These are phyloP conservation scores for Ophiostoma triangulosporum DNA, from an alignment of 2,329 filamentous ascomycete genomes.

Conservation along the genomic window DNA sequence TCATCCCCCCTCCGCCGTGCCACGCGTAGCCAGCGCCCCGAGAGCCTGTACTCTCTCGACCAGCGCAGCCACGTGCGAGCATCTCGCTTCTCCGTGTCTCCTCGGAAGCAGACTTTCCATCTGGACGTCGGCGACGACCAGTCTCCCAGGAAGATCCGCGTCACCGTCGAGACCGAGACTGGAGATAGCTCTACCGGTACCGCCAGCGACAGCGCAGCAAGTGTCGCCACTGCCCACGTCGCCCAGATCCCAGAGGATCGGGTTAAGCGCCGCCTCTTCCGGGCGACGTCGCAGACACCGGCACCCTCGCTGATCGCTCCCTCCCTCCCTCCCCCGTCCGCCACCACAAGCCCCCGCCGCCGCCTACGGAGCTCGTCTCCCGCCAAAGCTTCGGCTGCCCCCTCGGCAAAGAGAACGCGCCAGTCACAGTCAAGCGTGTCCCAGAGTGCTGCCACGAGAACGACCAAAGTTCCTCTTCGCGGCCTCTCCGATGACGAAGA, in stretches of 20 bases:
- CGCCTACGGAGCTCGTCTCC: constrained; percentile 6
- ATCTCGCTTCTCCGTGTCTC: constrained; percentile 23
- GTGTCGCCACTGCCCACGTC: neutral
- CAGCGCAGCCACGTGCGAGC: constrained; percentile 1
- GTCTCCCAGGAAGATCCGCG: constrained; percentile 37
- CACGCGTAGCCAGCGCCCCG: constrained; percentile 28
- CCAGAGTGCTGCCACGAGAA: neutral
- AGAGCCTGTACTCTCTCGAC: constrained; percentile 9
- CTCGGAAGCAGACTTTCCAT: constrained; percentile 43
- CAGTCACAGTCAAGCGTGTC: neutral
- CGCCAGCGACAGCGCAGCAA: neutral
- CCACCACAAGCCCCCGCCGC: neutral
- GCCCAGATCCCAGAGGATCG: constrained; percentile 12
- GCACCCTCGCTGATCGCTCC: constrained; percentile 24
- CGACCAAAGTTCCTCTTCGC: constrained; percentile 30
- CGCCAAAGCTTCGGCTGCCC: constrained; percentile 19
- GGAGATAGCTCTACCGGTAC: constrained; percentile 11
- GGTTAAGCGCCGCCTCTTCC: constrained; percentile 22
- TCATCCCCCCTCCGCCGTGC: constrained; percentile 24
- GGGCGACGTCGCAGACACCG: neutral
- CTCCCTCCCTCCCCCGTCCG: constrained; percentile 12
- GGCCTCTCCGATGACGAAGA: constrained; percentile 30
- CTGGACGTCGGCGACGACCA: constrained; percentile 38
- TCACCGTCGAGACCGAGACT: constrained; percentile 40
- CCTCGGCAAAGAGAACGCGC: neutral